A percentile compares a stretch with the other conserved stretches of the same genome.
Conservation (phyloP, 345 rosid species). For the Clarkia xantiana region DNA sequence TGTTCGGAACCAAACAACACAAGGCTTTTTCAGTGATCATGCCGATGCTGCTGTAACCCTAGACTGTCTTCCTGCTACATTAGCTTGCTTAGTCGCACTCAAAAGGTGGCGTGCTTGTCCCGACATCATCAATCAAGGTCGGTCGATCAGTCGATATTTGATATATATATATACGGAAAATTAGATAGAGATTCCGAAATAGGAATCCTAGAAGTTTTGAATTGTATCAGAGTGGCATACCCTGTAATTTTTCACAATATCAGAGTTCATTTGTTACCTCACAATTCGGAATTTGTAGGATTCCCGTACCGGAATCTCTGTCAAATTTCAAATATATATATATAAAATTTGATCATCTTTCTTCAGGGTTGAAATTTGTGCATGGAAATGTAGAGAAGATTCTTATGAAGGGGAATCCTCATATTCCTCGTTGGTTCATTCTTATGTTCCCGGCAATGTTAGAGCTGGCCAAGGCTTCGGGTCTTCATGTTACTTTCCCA, state of each 20-base stretch:
- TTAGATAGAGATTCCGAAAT: too few relatives aligned
- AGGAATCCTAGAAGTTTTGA: too few relatives aligned
- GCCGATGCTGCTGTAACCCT: conserved; percentile 5
- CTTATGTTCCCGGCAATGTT: conserved; percentile 35
- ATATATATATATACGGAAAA: background rate
- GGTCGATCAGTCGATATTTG: too few relatives aligned
- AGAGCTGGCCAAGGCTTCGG: conserved; percentile 29
- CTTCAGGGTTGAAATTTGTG: conserved; percentile 27
- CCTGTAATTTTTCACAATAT: too few relatives aligned
- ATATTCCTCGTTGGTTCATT: conserved; percentile 41
- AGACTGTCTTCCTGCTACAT: conserved; percentile 33
- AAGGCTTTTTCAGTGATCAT: conserved; percentile 24
- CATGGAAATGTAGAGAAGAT: conserved; percentile 20
- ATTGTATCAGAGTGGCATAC: too few relatives aligned
- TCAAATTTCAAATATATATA: too few relatives aligned
- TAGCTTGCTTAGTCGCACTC: conserved; percentile 43
- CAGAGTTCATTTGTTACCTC: too few relatives aligned
- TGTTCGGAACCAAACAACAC: conserved; percentile 25
- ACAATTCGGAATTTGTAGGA: too few relatives aligned
- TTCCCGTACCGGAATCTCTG: too few relatives aligned
- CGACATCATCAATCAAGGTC: conserved; percentile 23
- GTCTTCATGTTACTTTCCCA: conserved; percentile 21
- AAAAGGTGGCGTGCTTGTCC: conserved; percentile 27
- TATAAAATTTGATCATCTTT: background rate
- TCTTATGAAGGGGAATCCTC: conserved; percentile 6